phyloP scores from a whole-genome alignment of 805 yeast species.

The Kluyveromyces starmeri region DNA sequence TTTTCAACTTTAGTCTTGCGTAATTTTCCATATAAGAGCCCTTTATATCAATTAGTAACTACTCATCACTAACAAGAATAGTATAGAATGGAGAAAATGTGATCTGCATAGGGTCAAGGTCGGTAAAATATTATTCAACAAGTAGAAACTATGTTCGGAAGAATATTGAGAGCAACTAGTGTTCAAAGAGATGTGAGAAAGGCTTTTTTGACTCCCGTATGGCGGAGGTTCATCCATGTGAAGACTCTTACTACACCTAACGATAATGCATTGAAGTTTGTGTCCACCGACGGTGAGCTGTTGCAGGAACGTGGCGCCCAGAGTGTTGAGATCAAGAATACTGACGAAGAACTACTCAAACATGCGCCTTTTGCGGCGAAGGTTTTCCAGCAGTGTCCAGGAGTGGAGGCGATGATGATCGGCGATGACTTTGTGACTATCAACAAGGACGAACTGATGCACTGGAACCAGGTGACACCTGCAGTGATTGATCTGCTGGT shows the following conservation, averaged over 20 bases:
- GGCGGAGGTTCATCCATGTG: constrained; percentile 15
- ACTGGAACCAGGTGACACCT: constrained; percentile 68
- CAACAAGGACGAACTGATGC: constrained; percentile 53
- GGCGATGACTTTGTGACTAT: constrained; percentile 70
- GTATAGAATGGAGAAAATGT: too few relatives aligned
- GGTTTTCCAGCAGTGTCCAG: constrained; percentile 41
- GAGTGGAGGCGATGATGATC: constrained; percentile 60
- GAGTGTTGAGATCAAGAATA: constrained; percentile 27
- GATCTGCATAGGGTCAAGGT: too few relatives aligned
- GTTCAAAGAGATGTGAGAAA: background rate
- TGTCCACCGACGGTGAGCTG: constrained; percentile 31
- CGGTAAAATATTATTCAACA: too few relatives aligned
- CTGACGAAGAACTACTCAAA: constrained; percentile 25
- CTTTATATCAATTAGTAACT: too few relatives aligned
- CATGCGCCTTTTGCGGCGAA: constrained; percentile 57
- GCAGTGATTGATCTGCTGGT: constrained; percentile 37
- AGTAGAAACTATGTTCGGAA: too few relatives aligned
- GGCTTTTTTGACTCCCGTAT: background rate
- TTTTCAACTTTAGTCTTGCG: too few relatives aligned
- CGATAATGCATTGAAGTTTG: constrained; percentile 64
- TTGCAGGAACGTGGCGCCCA: constrained; percentile 26
- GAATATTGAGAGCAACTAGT: too few relatives aligned
- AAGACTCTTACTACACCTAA: constrained; percentile 60
- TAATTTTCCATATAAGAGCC: too few relatives aligned
- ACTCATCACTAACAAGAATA: too few relatives aligned